Evolutionary conservation across 2,329 filamentous ascomycete genomes (phyloP).

Genomic region (Monosporascus sp.): DNA sequence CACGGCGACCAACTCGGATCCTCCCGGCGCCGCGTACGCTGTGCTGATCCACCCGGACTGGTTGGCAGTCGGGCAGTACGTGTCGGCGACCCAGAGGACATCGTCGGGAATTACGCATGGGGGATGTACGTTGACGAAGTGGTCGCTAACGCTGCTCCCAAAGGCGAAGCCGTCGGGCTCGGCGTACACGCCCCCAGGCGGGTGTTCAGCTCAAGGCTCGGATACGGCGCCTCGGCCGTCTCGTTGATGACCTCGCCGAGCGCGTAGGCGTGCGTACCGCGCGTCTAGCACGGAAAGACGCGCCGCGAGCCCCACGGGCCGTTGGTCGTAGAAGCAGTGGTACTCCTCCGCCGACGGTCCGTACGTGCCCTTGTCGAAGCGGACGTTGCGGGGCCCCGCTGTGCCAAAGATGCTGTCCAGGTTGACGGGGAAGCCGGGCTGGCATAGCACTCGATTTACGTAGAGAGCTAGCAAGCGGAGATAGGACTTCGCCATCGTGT

Average conservation of each 20-base stretch:
- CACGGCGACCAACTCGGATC: constrained; percentile 39
- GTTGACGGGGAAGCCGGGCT: constrained; percentile 1
- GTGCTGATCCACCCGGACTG: constrained; percentile 31
- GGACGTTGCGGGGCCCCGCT: constrained; percentile 19
- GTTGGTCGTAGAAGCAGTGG: constrained; percentile 43
- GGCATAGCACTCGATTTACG: constrained; percentile 1
- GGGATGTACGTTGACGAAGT: constrained; percentile 40
- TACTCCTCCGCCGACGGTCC: constrained; percentile 42
- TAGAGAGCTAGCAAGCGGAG: not conserved
- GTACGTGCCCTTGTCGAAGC: constrained; percentile 42
- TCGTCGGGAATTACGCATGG: constrained; percentile 39
- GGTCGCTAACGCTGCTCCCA: constrained; percentile 35
- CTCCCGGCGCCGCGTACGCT: constrained; percentile 39
- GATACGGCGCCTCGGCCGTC: constrained; percentile 42
- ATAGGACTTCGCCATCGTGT: not conserved
- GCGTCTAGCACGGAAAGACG: constrained; percentile 40
- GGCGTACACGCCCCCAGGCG: constrained; percentile 19
- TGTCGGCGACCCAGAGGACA: constrained; percentile 41
- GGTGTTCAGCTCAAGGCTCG: constrained; percentile 33
- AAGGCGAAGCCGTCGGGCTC: constrained; percentile 36
- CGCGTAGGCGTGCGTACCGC: constrained; percentile 41
- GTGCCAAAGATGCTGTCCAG: constrained; percentile 11
- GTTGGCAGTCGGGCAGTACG: constrained; percentile 37
- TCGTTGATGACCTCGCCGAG: constrained; percentile 42
- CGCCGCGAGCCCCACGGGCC: constrained; percentile 42